Base-by-base conservation (phyloP, 1,139 yeast genomes). In the Debaryomycetaceae sp. region DNA sequence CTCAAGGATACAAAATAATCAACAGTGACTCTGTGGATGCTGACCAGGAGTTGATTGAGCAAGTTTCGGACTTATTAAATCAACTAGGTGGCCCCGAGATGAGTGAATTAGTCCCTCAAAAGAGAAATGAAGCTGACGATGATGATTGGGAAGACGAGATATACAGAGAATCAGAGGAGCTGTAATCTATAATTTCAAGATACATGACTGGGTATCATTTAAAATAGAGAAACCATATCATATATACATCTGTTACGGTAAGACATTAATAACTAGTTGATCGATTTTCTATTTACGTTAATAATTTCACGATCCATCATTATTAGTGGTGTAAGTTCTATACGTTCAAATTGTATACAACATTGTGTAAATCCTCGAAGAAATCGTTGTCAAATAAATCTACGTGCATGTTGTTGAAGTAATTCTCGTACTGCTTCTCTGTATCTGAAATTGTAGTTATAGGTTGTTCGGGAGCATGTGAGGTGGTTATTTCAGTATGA, bases 1-100 rank as follows among this genome's bases (percentile, higher is more conserved):
- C 84, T 31, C 74, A 72, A 50, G 86, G 81, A 1, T 71, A 61
- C 49, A 78, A 78, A 48, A 61, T 77, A 30, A 60, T 75, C 24
- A 70, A 73, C 46, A 61, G 70, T 15, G 67, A 67, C 6, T 70
- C 65, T 5, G 60, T 54, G 16, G 82, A 78, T 18, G 63, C 75
- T 14, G 83, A 80, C 41, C 69, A 68, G 8, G 89, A 83, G 48
- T 58, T 84, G 41, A 59, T 72, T 17, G 69, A 65, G 11, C 84
- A 81, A 43, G 73, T 85, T 1, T 60, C 65, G 35, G 65, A 55
- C 9, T 59, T 84, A 45, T 61, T 83, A 41, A 49, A 58, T 5
- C 80, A 76, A 44, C 61, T 83, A 33, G 89, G 88, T 4, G 88
- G 88, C 3, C 79, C 79, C 4, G 49, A 59, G 47, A 72, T 62